Evolutionary conservation across 352 stramenopile genomes (phyloP).

Genomic region (Albugo candida): DNA sequence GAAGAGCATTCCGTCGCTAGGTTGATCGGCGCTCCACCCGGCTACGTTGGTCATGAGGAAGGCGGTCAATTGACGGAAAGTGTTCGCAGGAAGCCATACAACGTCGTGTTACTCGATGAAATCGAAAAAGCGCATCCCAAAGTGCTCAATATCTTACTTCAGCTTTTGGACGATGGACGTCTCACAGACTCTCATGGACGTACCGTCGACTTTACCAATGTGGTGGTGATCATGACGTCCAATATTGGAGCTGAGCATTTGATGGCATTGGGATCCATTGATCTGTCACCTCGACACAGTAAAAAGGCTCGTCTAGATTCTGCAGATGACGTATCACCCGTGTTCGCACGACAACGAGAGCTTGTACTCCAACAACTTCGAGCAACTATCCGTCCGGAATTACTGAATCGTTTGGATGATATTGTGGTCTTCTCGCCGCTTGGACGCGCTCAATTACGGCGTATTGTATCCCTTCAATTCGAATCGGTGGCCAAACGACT

Average conservation of each 20-base stretch:
- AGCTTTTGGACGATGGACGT: slow-evolving; percentile 95
- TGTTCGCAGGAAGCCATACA: slow-evolving; percentile 90
- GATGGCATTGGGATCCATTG: slow-evolving; percentile 27
- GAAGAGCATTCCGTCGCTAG: slow-evolving; percentile 87
- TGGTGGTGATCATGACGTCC: slow-evolving; percentile 94
- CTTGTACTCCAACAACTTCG: slow-evolving; percentile 79
- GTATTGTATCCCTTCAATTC: slow-evolving; percentile 89
- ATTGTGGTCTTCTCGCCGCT: slow-evolving; percentile 94
- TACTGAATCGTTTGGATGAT: slow-evolving; percentile 93
- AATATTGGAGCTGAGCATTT: slow-evolving; percentile 91
- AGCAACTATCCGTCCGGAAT: slow-evolving; percentile 83
- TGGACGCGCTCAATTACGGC: slow-evolving; percentile 60
- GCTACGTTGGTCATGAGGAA: slow-evolving; percentile 91
- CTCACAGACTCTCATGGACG: slow-evolving; percentile 91
- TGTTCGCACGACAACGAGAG: slow-evolving; percentile 35
- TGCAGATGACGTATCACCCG: slow-evolving; percentile 5
- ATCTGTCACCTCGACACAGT: slow-evolving; percentile 22
- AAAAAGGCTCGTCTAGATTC: slow-evolving; percentile 37
- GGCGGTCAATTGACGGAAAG: slow-evolving; percentile 92
- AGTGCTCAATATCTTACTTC: slow-evolving; percentile 91
- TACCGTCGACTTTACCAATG: slow-evolving; percentile 95
- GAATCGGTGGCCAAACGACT: slow-evolving; percentile 63
- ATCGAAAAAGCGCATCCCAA: slow-evolving; percentile 95
- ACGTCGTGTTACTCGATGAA: slow-evolving; percentile 94
- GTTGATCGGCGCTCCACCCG: slow-evolving; percentile 88